Conservation (phyloP, 768 basidiomycete genomes). For the Daedaleopsis sinensis region DNA sequence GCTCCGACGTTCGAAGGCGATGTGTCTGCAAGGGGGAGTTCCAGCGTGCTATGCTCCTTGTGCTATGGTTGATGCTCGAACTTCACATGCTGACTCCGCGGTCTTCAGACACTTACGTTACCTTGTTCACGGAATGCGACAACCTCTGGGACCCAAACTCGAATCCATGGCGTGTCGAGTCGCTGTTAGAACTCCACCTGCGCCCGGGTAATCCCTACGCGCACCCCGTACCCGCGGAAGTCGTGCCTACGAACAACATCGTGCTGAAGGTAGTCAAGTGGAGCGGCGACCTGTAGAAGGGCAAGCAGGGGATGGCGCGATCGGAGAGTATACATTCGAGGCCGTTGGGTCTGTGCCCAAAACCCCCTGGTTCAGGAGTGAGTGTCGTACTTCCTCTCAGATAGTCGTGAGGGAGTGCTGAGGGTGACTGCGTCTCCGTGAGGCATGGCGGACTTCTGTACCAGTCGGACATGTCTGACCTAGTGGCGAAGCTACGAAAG, state of each 20-base stretch:
- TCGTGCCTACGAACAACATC: constrained; percentile 78
- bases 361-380: constrained; percentile 90
- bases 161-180: constrained; percentile 45
- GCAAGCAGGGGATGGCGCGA: constrained; percentile 31
- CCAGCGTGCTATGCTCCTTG: too few relatives aligned
- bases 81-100: too few relatives aligned
- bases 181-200: constrained; percentile 76
- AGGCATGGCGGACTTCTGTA: constrained; percentile 97
- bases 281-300: constrained; percentile 44
- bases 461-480: constrained; percentile 72
- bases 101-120: too few relatives aligned
- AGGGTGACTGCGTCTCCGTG: not conserved
- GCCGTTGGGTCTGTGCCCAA: constrained; percentile 77
- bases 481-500: constrained; percentile 64
- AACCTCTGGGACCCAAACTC: too few relatives aligned
- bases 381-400: constrained; percentile 32
- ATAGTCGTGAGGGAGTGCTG: not conserved
- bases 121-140: too few relatives aligned
- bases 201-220: constrained; percentile 75
- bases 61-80: too few relatives aligned
- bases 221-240: constrained; percentile 84
- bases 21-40: too few relatives aligned
- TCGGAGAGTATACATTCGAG: constrained; percentile 76
- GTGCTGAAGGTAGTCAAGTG: constrained; percentile 80
- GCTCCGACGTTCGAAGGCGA: too few relatives aligned